Evolutionary conservation across 805 yeast species (phyloP).

Genomic region (Wickerhamomyces xylosicus): DNA sequence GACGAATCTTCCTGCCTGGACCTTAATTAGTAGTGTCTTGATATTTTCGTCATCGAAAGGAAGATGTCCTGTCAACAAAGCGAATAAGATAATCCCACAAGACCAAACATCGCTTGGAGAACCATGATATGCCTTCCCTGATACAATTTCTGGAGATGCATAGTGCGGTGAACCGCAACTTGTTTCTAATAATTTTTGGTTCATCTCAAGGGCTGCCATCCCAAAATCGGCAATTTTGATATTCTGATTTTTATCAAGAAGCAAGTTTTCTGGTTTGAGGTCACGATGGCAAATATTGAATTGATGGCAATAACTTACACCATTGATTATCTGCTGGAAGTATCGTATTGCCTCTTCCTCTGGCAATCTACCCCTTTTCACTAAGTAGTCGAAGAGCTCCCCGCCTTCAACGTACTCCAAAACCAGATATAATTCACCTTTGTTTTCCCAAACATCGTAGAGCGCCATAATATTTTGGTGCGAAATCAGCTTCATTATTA

Average conservation of each 20-base stretch:
- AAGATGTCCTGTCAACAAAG: constrained; percentile 85
- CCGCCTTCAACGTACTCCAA: constrained; percentile 97
- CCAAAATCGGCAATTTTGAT: constrained; percentile 98
- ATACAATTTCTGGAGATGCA: constrained; percentile 96
- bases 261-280: constrained; percentile 70
- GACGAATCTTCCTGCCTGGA: constrained; percentile 77
- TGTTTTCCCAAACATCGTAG: constrained; percentile 84
- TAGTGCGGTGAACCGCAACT: constrained; percentile 98
- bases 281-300: constrained; percentile 86
- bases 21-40: constrained; percentile 76
- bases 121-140: constrained; percentile 92
- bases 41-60: constrained; percentile 97
- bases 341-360: constrained; percentile 87
- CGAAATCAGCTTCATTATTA: constrained; percentile 71
- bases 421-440: constrained; percentile 73
- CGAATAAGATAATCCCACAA: constrained; percentile 91
- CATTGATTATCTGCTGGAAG: constrained; percentile 77
- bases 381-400: constrained; percentile 84
- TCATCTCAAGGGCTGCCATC: constrained; percentile 93
- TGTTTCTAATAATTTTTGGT: constrained; percentile 76
- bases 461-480: constrained; percentile 73
- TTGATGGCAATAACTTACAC: constrained; percentile 77
- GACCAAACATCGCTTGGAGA: constrained; percentile 98
- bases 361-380: constrained; percentile 78
- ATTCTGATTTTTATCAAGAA: constrained; percentile 73